phyloP scores from a whole-genome alignment of 1,284 basidiomycete genomes.

The Neolentinus lepideus region DNA sequence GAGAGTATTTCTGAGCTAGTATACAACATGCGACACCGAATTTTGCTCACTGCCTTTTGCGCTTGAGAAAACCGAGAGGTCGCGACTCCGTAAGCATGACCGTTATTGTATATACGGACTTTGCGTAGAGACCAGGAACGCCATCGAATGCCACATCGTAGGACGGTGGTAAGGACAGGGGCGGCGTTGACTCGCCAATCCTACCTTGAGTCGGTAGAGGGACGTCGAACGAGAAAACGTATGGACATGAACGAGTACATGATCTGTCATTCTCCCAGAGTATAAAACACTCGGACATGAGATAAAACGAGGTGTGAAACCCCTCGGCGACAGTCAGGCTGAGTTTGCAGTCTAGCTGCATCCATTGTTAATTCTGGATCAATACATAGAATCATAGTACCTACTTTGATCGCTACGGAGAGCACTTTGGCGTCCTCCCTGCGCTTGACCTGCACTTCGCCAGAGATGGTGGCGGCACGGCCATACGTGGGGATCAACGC shows the following conservation, averaged over 20 bases:
- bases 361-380: neutral
- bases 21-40: too few species aligned
- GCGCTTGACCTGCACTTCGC: slow-evolving; percentile 13
- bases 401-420: slow-evolving; percentile 15
- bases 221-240: slow-evolving; percentile 38
- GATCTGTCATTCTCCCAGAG: slow-evolving; percentile 34
- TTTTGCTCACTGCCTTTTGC: slow-evolving; percentile 15
- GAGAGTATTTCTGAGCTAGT: too few species aligned
- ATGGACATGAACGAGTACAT: slow-evolving; percentile 27
- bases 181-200: slow-evolving; percentile 20
- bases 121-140: slow-evolving; percentile 21
- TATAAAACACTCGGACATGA: slow-evolving; percentile 25
- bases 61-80: slow-evolving; percentile 30
- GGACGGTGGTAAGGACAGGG: slow-evolving; percentile 42
- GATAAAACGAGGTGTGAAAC: slow-evolving; percentile 23
- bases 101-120: slow-evolving; percentile 32
- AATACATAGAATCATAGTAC: slow-evolving; percentile 4
- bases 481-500: slow-evolving; percentile 15
- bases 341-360: slow-evolving; percentile 46
- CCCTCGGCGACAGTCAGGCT: slow-evolving; percentile 32
- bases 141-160: slow-evolving; percentile 29
- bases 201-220: slow-evolving; percentile 38
- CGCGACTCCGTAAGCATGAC: slow-evolving; percentile 32
- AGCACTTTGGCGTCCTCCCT: slow-evolving; percentile 7
- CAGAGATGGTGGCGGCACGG: slow-evolving; percentile 12